Base-by-base conservation (phyloP, 1,284 basidiomycete genomes). In the Cutaneotrichosporon sp. region DNA sequence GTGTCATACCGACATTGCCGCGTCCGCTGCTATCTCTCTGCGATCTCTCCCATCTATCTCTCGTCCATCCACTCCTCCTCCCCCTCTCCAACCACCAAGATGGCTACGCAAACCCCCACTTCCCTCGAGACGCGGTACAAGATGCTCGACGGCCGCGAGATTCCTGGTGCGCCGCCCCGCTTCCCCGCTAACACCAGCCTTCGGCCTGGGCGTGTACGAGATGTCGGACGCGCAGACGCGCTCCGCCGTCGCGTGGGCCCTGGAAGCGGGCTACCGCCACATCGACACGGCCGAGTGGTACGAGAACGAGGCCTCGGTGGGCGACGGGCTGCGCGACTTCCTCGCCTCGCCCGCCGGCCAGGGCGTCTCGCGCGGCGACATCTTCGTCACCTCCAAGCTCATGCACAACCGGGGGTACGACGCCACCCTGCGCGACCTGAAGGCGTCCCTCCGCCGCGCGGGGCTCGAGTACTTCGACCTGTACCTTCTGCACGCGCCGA, bases 351-450 rank as follows among this genome's bases (percentile, higher is more conserved):
- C 69, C 18, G 55, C 38, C 1, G 38, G 38, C 18, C 7, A 14
- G 3, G 60, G 52, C 81, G 82, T 11, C 82, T 83, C 47, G 14
- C 85, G 87, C 34, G 79, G 80, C 8, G 83, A 84, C 22, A 82
- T 90, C 64, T 89, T 86, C 80, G 86, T 85, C 75, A 88, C 86
- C 29, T 87, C 87, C 33, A 89, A 90, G 75, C 82, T 89, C 57
- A 87, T 84, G 78, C 70, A 78, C 49, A 89, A 89, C 72, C 74
- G 80, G 38, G 82, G 83, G 11, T 86, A 86, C 75, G 79, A 81
- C 18, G 72, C 78, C 22, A 82, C 84, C 13, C 81, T 81, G 62
- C 73, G 78, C 27, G 82, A 85, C 56, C 85, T 89, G 59, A 70
- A 83, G 62, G 80, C 78, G 49, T 88, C 87, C 1, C 75, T 89